Base-by-base conservation (phyloP, 805 yeast species). In the Middelhovenomyces tepae region DNA sequence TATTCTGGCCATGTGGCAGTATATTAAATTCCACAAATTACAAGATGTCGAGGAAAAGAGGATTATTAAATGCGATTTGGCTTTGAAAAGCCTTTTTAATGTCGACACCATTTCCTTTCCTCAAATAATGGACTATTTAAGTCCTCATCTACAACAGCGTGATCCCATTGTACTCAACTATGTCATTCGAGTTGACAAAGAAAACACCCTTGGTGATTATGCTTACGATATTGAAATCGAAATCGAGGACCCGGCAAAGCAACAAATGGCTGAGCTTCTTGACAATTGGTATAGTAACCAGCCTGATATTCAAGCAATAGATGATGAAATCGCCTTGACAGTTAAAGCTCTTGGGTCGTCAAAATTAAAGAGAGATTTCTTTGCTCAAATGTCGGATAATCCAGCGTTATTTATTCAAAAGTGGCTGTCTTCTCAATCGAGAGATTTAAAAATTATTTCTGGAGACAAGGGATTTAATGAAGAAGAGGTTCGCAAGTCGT, bases 401-500 rank as follows among this genome's bases (percentile, higher is more conserved):
- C 97, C 98, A 0, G 78, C 76, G 3, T 67, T 67, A 16, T 83
- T 85, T 47, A 60, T 91, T 45, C 65, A 77, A 35, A 68, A 73
- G 32, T 82, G 94, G 71, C 64, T 77, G 40, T 79, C 76, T 27
- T 78, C 85, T 27, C 94, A 91, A 55, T 67, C 85, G 10, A 83
- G 85, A 39, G 82, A 89, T 30, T 67, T 91, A 50, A 86, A 81
- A 59, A 81, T 89, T 9, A 66, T 91, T 43, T 72, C 85, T 39
- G 86, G 94, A 44, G 97, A 91, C 47, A 91, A 82, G 47, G 89
- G 87, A 7, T 81, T 77, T 57, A 78, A 77, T 51, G 96, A 89
- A 59, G 96, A 87, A 52, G 65, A 73, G 14, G 94, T 85, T 4
- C 75, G 98, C 61, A 72, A 80, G 48, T 74, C 95, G 3, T 75